phyloP scores from a whole-genome alignment of 1,284 basidiomycete species.

The Peniophora sp. region DNA sequence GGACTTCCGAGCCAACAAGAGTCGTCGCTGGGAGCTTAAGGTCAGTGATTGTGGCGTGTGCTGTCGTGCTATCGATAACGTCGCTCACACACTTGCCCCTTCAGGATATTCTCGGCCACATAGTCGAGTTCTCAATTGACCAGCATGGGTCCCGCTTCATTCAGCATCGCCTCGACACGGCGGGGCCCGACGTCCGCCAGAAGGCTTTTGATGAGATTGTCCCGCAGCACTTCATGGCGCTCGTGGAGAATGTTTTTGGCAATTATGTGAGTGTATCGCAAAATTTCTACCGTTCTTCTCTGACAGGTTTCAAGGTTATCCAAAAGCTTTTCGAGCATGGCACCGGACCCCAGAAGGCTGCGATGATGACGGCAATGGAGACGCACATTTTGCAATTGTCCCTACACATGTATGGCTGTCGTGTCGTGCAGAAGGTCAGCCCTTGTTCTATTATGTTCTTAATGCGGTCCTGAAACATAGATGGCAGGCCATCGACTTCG shows the following conservation, averaged over 20 bases:
- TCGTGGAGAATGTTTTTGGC: conserved; percentile 94
- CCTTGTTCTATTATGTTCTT: conserved; percentile 1
- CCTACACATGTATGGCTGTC: conserved; percentile 93
- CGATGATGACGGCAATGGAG: conserved; percentile 73
- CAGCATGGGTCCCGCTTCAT: conserved; percentile 92
- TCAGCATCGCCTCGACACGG: conserved; percentile 76
- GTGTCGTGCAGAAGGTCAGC: conserved; percentile 78
- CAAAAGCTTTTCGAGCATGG: conserved; percentile 96
- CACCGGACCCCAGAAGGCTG: conserved; percentile 65
- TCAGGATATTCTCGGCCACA: conserved; percentile 80
- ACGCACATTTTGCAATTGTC: conserved; percentile 75
- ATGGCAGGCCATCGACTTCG: conserved; percentile 74
- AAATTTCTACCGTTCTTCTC: conserved; percentile 3
- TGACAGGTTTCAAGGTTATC: conserved; percentile 53
- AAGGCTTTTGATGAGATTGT: conserved; percentile 88
- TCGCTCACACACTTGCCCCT: conserved; percentile 8
- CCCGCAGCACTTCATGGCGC: conserved; percentile 64
- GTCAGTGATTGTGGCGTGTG: conserved; percentile 31
- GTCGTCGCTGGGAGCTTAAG: conserved; percentile 72
- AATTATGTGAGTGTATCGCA: conserved; percentile 68
- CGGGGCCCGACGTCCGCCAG: conserved; percentile 72
- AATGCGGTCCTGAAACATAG: conserved; percentile 5
- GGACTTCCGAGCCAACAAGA: conserved; percentile 78
- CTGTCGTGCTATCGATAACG: conserved; percentile 6
- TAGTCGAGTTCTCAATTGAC: conserved; percentile 92